Conservation (phyloP, 305 asterid species). For the Lippia alba region DNA sequence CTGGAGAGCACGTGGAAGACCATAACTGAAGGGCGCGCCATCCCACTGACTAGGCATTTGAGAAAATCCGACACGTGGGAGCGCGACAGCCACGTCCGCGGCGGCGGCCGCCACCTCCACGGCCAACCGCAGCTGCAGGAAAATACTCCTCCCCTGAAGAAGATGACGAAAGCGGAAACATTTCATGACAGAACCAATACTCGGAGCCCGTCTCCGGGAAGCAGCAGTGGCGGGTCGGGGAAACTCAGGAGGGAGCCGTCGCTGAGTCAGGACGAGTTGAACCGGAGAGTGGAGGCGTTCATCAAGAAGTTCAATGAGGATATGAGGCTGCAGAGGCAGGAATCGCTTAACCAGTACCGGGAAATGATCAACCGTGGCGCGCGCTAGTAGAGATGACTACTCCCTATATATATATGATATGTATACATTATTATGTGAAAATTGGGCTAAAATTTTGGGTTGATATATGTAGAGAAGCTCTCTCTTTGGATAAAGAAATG, state of each 20-base stretch:
- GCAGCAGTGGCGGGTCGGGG: constrained; percentile 46
- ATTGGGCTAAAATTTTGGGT: background rate
- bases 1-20: constrained; percentile 86
- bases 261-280: constrained; percentile 72
- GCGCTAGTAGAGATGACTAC: constrained; percentile 18
- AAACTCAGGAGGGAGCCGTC: constrained; percentile 71
- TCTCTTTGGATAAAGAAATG: constrained; percentile 2
- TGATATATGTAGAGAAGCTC: background rate
- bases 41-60: constrained; percentile 77
- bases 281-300: constrained; percentile 79
- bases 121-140: constrained; percentile 17
- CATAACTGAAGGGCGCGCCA: constrained; percentile 81
- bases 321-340: constrained; percentile 80
- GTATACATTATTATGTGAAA: background rate
- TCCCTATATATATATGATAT: background rate
- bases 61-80: constrained; percentile 82
- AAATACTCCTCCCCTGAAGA: constrained; percentile 39
- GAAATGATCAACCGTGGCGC: constrained; percentile 59
- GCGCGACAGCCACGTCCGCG: constrained; percentile 35
- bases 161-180: constrained; percentile 67
- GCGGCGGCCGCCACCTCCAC: constrained; percentile 34
- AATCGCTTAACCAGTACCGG: constrained; percentile 64
- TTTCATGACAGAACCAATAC: constrained; percentile 49
- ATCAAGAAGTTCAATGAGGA: constrained; percentile 82
- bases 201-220: constrained; percentile 38